Percentiles rank a stretch among this genome's conserved stretches.
These are phyloP conservation scores for Solanum medicagineum DNA, from an alignment of 257 asterid species.

Conservation along the genomic window DNA sequence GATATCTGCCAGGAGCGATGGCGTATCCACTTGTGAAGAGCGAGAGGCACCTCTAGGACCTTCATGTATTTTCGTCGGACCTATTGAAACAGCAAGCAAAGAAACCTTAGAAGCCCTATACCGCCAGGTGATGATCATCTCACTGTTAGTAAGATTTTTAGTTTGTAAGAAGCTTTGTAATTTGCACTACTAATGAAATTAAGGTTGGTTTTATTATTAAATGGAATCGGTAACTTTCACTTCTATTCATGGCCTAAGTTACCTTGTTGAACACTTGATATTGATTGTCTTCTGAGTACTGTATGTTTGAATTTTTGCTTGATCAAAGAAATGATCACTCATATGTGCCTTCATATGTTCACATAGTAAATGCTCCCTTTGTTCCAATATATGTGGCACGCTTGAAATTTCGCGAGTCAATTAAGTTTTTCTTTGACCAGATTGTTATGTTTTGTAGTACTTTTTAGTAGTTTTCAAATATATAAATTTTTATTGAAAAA, in stretches of 20 bases:
- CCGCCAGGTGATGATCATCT: slow-evolving; percentile 41
- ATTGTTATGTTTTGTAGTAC: neutral
- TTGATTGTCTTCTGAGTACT: neutral
- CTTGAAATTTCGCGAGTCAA: neutral
- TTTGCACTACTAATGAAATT: neutral
- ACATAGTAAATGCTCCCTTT: neutral
- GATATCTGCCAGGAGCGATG: slow-evolving; percentile 38
- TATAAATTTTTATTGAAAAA: neutral
- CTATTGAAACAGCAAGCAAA: slow-evolving; percentile 78
- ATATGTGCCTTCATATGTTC: neutral
- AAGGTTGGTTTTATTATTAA: neutral
- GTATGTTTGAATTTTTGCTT: neutral
- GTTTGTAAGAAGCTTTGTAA: neutral
- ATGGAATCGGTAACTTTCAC: neutral
- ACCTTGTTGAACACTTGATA: neutral
- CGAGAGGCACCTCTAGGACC: slow-evolving; percentile 51
- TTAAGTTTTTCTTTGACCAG: neutral
- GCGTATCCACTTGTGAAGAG: slow-evolving; percentile 25
- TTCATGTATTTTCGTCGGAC: slow-evolving; percentile 88
- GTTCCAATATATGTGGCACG: neutral
- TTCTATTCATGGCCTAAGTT: neutral
- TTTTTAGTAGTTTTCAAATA: neutral
- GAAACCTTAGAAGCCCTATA: slow-evolving; percentile 95
- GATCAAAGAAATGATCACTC: neutral
- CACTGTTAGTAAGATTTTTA: neutral